phyloP scores from a whole-genome alignment of 106 monocot species.

The Dendrobium catenatum region DNA sequence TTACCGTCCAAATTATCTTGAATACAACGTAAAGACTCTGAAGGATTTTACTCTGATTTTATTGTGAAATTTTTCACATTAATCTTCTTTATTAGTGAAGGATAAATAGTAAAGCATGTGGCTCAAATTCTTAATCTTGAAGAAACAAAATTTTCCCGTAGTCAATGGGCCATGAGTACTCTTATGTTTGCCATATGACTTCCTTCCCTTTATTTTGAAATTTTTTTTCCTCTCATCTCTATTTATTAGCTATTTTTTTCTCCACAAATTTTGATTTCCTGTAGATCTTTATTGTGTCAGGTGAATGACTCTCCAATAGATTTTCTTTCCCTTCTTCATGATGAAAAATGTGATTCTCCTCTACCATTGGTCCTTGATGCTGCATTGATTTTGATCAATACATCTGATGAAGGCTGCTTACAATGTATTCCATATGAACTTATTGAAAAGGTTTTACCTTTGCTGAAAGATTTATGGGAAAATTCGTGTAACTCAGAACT shows the following conservation, averaged over 20 bases:
- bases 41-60: too few relatives aligned
- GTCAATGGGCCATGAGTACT: too few relatives aligned
- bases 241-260: not conserved
- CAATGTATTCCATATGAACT: constrained; percentile 26
- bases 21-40: too few relatives aligned
- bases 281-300: constrained; percentile 61
- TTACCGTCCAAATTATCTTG: too few relatives aligned
- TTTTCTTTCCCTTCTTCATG: not conserved
- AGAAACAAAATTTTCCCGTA: too few relatives aligned
- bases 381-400: constrained; percentile 41
- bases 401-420: constrained; percentile 25
- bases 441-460: constrained; percentile 19
- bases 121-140: too few relatives aligned
- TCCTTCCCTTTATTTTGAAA: not conserved
- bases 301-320: constrained; percentile 2
- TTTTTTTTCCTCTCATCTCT: too few relatives aligned
- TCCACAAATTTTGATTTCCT: constrained; percentile 18
- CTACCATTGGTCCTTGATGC: constrained; percentile 33
- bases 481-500: constrained; percentile 6
- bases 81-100: too few relatives aligned
- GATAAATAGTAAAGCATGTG: too few relatives aligned
- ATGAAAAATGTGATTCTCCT: constrained; percentile 14
- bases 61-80: too few relatives aligned
- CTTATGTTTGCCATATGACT: too few relatives aligned
- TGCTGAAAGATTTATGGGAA: constrained; percentile 25